A percentile compares a stretch with the other conserved stretches of the same genome.
Evolutionary conservation across 768 basidiomycete genomes (phyloP).

Genomic region (Kwoniella bestiolae): DNA sequence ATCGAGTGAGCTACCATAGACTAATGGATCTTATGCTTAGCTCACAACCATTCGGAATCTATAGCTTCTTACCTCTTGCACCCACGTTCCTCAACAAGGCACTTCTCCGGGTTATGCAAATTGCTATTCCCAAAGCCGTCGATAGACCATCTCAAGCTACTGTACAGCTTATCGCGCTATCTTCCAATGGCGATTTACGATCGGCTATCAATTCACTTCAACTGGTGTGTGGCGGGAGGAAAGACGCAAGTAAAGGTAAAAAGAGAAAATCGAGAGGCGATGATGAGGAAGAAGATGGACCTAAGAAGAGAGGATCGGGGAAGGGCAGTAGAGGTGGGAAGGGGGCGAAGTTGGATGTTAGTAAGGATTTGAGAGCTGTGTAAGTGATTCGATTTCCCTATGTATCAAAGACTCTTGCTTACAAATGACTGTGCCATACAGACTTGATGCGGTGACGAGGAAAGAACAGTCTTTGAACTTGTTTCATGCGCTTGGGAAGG

Average conservation of each 20-base stretch:
- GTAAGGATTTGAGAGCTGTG: slow-evolving; percentile 51
- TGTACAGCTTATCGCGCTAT: slow-evolving; percentile 74
- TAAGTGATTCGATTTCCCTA: slow-evolving; percentile 29
- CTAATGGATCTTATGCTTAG: not conserved
- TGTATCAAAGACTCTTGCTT: not conserved
- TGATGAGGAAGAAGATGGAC: slow-evolving; percentile 36
- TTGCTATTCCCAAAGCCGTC: slow-evolving; percentile 60
- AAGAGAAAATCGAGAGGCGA: slow-evolving; percentile 36
- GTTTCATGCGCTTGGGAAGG: slow-evolving; percentile 91
- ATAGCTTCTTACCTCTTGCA: slow-evolving; percentile 90
- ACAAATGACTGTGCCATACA: slow-evolving; percentile 18
- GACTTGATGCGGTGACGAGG: slow-evolving; percentile 74
- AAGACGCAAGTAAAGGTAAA: slow-evolving; percentile 30
- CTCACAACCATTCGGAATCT: not conserved
- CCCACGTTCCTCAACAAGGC: slow-evolving; percentile 81
- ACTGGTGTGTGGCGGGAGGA: slow-evolving; percentile 65
- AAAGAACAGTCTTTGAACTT: slow-evolving; percentile 83
- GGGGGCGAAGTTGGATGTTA: slow-evolving; percentile 49
- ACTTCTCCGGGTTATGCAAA: slow-evolving; percentile 65
- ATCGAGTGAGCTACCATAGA: slow-evolving; percentile 65
- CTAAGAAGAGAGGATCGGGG: slow-evolving; percentile 18
- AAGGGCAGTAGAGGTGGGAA: slow-evolving; percentile 54
- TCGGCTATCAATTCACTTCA: slow-evolving; percentile 92
- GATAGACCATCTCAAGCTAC: slow-evolving; percentile 66
- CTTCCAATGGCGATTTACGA: slow-evolving; percentile 87